These are phyloP conservation scores for Trametes punicea DNA, from an alignment of 768 basidiomycete species.

Conservation along the genomic window DNA sequence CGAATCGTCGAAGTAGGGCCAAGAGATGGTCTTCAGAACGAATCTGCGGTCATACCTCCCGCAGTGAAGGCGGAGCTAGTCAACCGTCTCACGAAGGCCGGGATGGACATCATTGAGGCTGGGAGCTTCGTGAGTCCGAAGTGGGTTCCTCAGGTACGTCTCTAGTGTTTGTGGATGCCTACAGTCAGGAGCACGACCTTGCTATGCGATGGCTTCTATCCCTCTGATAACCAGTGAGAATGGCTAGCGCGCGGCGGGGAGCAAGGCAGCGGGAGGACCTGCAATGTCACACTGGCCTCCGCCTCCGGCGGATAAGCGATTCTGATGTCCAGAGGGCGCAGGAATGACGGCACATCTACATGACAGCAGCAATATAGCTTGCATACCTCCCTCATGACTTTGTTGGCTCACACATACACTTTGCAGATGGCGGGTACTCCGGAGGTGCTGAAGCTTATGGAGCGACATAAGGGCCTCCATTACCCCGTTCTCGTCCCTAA, in stretches of 20 bases:
- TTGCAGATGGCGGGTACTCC: conserved; percentile 83
- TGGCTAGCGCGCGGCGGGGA: too few relatives aligned
- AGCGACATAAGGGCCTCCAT: conserved; percentile 50
- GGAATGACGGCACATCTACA: too few relatives aligned
- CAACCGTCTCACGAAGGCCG: conserved; percentile 65
- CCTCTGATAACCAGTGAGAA: too few relatives aligned
- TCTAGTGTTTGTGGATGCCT: not conserved
- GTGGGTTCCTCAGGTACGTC: conserved; percentile 85
- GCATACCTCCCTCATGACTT: too few relatives aligned
- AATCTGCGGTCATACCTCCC: conserved; percentile 67
- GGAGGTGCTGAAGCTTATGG: conserved; percentile 61
- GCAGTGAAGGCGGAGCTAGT: conserved; percentile 79
- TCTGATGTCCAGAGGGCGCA: too few relatives aligned
- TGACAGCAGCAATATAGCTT: too few relatives aligned
- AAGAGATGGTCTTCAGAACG: conserved; percentile 90
- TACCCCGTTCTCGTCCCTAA: conserved; percentile 85
- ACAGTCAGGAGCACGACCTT: too few relatives aligned
- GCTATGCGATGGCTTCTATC: too few relatives aligned
- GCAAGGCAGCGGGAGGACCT: too few relatives aligned
- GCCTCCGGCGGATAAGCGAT: too few relatives aligned
- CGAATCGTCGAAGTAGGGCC: conserved; percentile 86
- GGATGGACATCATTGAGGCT: conserved; percentile 68
- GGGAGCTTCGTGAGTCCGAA: conserved; percentile 93
- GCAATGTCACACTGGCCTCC: too few relatives aligned
- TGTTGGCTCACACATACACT: too few relatives aligned